Percentiles rank a stretch among this genome's conserved stretches.
phyloP scores from a whole-genome alignment of 2,329 filamentous ascomycete species.

The Colletotrichum orchidophilum region DNA sequence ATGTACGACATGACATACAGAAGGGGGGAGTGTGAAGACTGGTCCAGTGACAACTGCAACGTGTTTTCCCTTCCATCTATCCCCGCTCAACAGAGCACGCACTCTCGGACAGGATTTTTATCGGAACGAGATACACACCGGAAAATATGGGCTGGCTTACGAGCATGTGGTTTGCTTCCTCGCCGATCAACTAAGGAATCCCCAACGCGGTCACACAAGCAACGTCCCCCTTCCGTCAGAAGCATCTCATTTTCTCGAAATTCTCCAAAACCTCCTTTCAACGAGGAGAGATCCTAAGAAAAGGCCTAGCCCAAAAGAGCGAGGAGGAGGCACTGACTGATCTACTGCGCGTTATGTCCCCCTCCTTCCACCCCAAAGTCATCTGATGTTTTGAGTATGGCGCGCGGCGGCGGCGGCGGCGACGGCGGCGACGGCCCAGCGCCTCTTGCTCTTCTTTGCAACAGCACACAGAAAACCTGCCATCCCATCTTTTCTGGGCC shows the following conservation, averaged over 20 bases:
- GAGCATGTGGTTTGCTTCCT: neutral
- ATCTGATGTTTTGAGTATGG: conserved; percentile 4
- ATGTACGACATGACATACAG: neutral
- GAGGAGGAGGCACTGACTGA: neutral
- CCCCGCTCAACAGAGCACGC: neutral
- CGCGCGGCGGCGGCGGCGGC: neutral
- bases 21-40: neutral
- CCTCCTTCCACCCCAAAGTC: neutral
- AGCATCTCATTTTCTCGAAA: conserved; percentile 8
- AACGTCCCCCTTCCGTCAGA: conserved; percentile 6
- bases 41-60: neutral
- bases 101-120: neutral
- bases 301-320: neutral
- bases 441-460: neutral
- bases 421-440: neutral
- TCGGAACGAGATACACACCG: neutral
- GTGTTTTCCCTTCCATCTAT: neutral
- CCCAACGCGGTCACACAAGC: neutral
- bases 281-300: neutral
- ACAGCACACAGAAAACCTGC: neutral
- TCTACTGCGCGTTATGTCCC: neutral
- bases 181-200: neutral
- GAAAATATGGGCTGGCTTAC: neutral
- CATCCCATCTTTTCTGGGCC: neutral
- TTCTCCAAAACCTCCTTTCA: neutral